Conservation (phyloP, 192 early-diverging fungal species). For the Martensiomyces pterosporus region DNA sequence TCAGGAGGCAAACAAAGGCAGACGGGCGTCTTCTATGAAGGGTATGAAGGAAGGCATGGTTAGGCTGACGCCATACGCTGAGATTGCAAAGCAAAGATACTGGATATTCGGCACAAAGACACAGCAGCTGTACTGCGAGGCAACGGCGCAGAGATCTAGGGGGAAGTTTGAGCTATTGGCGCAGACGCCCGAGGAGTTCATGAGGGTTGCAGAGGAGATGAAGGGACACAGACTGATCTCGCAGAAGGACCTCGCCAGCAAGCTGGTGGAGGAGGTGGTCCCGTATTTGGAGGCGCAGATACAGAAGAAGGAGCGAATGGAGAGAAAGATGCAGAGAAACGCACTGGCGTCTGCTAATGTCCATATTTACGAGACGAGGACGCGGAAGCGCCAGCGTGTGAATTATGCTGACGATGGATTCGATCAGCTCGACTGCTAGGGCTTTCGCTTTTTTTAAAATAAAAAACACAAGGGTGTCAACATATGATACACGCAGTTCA, state of each 20-base stretch:
- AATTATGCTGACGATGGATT: constrained; percentile 44
- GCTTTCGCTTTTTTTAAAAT: constrained; percentile 6
- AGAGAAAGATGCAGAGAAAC: constrained; percentile 34
- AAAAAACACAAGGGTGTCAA: too few relatives aligned
- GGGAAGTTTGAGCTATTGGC: constrained; percentile 41
- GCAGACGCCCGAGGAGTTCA: constrained; percentile 35
- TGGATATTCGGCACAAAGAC: constrained; percentile 48
- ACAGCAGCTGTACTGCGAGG: constrained; percentile 37
- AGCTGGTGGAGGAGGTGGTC: constrained; percentile 20
- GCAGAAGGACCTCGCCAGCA: constrained; percentile 28
- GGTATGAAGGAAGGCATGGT: constrained; percentile 2
- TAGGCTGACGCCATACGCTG: constrained; percentile 35
- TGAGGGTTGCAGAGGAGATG: constrained; percentile 15
- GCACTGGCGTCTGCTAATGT: constrained; percentile 33
- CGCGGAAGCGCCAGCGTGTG: constrained; percentile 45
- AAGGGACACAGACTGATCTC: constrained; percentile 17
- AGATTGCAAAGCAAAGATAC: constrained; percentile 47
- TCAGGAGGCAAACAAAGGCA: constrained; percentile 17
- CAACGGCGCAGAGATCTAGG: constrained; percentile 22
- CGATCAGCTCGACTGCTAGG: constrained; percentile 5
- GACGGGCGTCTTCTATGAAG: constrained; percentile 1
- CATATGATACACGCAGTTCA: too few relatives aligned
- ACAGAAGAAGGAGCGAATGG: constrained; percentile 25
- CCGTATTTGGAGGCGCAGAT: constrained; percentile 30
- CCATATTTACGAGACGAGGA: constrained; percentile 47